These are phyloP conservation scores for Trichoderma asperelloides DNA, from an alignment of 495 filamentous ascomycete genomes.

Conservation along the genomic window DNA sequence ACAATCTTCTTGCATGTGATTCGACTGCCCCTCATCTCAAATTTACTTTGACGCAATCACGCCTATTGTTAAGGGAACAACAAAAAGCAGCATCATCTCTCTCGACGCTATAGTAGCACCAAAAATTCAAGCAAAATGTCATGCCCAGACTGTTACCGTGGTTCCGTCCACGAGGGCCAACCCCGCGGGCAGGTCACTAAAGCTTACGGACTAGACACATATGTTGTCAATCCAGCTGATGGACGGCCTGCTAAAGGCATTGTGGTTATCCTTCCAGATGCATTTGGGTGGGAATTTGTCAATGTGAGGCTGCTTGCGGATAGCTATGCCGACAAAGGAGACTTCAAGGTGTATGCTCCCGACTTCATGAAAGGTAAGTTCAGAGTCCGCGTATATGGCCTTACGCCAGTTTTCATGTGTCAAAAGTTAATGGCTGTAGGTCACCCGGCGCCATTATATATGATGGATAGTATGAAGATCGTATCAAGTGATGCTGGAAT, in stretches of 20 bases:
- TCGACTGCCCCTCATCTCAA: not conserved
- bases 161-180: not conserved
- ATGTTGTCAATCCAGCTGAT: conserved; percentile 5
- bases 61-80: not conserved
- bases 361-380: conserved; percentile 9
- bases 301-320: conserved; percentile 42
- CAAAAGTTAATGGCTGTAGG: not conserved
- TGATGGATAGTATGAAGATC: not conserved
- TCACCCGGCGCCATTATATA: not conserved
- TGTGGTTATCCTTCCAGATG: conserved; percentile 36
- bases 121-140: not conserved
- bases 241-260: conserved; percentile 10
- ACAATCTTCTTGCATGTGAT: not conserved
- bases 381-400: not conserved
- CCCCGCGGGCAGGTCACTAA: conserved; percentile 6
- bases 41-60: no score
- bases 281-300: conserved; percentile 38
- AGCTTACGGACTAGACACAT: conserved; percentile 9
- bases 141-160: conserved; percentile 9
- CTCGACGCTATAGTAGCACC: not conserved
- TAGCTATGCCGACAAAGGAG: conserved; percentile 20
- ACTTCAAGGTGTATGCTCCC: not conserved
- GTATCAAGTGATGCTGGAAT: not conserved
- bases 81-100: not conserved
- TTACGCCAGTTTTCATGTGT: no score